phyloP scores from a whole-genome alignment of 2,329 filamentous ascomycete genomes.

The Alternaria sp. region DNA sequence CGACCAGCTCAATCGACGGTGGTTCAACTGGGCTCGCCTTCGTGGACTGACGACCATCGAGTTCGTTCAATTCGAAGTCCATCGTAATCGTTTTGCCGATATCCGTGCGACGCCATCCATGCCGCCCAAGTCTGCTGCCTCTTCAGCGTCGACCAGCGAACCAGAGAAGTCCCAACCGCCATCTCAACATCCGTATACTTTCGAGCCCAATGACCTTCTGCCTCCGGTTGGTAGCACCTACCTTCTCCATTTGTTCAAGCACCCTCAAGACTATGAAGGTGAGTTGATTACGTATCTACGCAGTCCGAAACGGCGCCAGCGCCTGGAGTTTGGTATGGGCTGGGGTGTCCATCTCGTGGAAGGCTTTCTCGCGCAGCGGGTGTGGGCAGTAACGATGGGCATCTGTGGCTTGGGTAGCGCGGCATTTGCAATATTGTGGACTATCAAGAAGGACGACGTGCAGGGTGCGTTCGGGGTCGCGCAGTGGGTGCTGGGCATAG shows the following conservation, averaged over 20 bases:
- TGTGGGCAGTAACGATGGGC: slow-evolving; percentile 43
- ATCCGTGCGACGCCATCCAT: slow-evolving; percentile 51
- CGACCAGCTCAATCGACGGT: slow-evolving; percentile 44
- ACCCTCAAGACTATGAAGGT: slow-evolving; percentile 52
- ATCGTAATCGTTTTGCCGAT: slow-evolving; percentile 53
- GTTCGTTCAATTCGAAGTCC: slow-evolving; percentile 54
- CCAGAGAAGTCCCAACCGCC: slow-evolving; percentile 26
- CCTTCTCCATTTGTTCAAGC: slow-evolving; percentile 52
- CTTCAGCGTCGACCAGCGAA: slow-evolving; percentile 18
- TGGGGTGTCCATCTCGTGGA: slow-evolving; percentile 54
- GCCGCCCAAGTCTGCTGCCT: slow-evolving; percentile 35
- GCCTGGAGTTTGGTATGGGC: slow-evolving; percentile 48
- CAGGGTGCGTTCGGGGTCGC: slow-evolving; percentile 55
- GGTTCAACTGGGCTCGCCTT: slow-evolving; percentile 45
- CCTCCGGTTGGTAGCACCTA: slow-evolving; percentile 52
- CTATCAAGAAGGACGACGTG: slow-evolving; percentile 43
- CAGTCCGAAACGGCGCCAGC: slow-evolving; percentile 44
- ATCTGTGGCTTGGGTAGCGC: slow-evolving; percentile 46
- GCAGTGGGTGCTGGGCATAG: slow-evolving; percentile 48
- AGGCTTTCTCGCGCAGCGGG: slow-evolving; percentile 49
- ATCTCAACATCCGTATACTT: slow-evolving; percentile 46
- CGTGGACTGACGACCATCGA: slow-evolving; percentile 50
- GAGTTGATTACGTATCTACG: slow-evolving; percentile 51
- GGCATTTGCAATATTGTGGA: slow-evolving; percentile 50
- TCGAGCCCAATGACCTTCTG: slow-evolving; percentile 50